phyloP scores from a whole-genome alignment of 2,329 filamentous ascomycete species.

The Claviceps africana region DNA sequence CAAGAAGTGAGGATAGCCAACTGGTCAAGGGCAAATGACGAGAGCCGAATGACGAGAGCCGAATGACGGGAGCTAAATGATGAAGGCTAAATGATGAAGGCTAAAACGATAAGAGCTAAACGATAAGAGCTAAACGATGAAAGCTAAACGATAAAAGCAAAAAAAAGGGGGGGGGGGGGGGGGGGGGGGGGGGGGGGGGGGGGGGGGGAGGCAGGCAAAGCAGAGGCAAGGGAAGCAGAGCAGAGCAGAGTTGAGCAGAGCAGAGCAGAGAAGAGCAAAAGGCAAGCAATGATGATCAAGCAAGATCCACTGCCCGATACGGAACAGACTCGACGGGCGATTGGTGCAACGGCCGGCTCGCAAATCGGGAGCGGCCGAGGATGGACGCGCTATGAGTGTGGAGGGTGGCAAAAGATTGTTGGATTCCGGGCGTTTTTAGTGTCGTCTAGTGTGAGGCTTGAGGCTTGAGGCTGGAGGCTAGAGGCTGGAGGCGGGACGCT shows the following conservation, averaged over 20 bases:
- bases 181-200: no score
- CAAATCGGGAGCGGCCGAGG: neutral
- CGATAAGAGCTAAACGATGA: no score
- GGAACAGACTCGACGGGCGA: neutral
- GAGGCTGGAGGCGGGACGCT: no score
- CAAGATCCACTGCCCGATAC: neutral
- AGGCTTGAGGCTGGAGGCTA: no score
- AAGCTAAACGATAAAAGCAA: neutral
- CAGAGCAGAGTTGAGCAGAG: neutral
- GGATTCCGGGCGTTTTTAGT: neutral
- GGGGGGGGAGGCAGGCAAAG: neutral
- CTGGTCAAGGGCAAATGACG: no score
- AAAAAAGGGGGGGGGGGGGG: neutral
- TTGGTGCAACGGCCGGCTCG: neutral
- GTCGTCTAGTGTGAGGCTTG: neutral
- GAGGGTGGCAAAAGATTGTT: neutral
- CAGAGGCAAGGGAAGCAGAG: neutral
- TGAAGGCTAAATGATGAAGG: no score
- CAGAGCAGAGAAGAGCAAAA: neutral
- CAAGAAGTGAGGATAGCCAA: no score
- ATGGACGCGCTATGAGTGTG: neutral
- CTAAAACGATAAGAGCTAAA: no score
- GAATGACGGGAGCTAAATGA: neutral
- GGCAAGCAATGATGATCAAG: neutral
- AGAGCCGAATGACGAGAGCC: neutral